Evolutionary conservation across 1,284 basidiomycete genomes (phyloP).

Genomic region (Malassezia restricta): DNA sequence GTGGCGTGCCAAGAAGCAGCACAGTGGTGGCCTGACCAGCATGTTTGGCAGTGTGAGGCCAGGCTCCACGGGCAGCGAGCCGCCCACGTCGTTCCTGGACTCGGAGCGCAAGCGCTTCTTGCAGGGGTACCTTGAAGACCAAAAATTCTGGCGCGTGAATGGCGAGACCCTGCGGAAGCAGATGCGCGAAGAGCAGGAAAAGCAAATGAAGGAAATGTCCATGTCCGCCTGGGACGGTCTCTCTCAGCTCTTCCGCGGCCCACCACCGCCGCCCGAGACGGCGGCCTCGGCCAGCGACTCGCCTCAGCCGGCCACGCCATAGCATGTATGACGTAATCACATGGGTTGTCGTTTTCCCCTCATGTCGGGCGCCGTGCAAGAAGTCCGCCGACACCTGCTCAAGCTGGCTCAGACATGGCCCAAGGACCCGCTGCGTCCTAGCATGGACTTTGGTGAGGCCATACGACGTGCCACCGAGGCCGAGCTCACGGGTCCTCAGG

Average conservation of each 20-base stretch:
- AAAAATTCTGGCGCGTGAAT: conserved; percentile 71
- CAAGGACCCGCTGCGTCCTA: conserved; percentile 32
- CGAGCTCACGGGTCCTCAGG: conserved; percentile 17
- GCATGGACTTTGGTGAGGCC: conserved; percentile 30
- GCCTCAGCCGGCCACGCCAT: neutral
- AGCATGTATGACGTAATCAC: neutral
- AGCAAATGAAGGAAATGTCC: conserved; percentile 54
- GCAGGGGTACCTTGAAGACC: conserved; percentile 68
- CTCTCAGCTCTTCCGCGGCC: conserved; percentile 12
- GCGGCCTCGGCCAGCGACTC: too few relatives aligned
- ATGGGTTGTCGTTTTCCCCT: neutral
- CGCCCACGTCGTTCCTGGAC: conserved; percentile 64
- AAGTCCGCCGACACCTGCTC: conserved; percentile 22
- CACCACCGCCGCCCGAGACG: neutral
- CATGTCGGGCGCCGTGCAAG: conserved; percentile 14
- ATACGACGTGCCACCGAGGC: conserved; percentile 26
- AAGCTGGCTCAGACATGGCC: conserved; percentile 31
- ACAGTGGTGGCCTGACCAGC: conserved; percentile 50
- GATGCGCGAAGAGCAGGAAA: conserved; percentile 69
- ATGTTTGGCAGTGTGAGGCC: conserved; percentile 53
- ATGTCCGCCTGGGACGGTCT: conserved; percentile 37
- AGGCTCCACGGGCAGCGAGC: conserved; percentile 3
- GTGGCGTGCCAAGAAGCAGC: conserved; percentile 58
- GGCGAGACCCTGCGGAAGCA: conserved; percentile 66
- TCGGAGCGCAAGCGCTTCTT: conserved; percentile 78